These are phyloP conservation scores for Barnettozyma californica DNA, from an alignment of 805 yeast genomes.

Conservation along the genomic window DNA sequence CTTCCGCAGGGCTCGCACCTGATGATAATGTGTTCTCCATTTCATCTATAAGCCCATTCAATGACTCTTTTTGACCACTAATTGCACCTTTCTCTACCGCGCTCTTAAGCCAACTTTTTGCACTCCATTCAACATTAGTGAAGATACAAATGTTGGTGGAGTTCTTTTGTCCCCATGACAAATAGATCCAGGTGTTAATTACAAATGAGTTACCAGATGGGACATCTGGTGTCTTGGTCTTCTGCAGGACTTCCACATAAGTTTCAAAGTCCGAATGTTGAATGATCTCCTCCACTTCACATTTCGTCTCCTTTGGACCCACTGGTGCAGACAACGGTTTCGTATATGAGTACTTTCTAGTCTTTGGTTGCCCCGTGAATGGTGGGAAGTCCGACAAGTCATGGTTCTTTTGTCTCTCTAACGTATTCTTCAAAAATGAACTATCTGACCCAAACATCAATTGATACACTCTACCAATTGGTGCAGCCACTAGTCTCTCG, in stretches of 20 bases:
- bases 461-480: slow-evolving; percentile 55
- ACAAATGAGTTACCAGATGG: slow-evolving; percentile 70
- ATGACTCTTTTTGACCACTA: slow-evolving; percentile 63
- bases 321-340: slow-evolving; percentile 65
- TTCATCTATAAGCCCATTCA: slow-evolving; percentile 41
- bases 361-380: slow-evolving; percentile 29
- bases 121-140: slow-evolving; percentile 63
- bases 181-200: slow-evolving; percentile 50
- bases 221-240: slow-evolving; percentile 73
- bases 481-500: slow-evolving; percentile 53
- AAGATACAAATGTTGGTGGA: slow-evolving; percentile 47
- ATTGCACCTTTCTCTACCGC: slow-evolving; percentile 72
- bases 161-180: slow-evolving; percentile 61
- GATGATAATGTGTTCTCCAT: background rate
- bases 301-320: slow-evolving; percentile 73
- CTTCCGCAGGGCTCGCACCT: slow-evolving; percentile 12
- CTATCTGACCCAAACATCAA: slow-evolving; percentile 61
- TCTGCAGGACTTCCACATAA: slow-evolving; percentile 45
- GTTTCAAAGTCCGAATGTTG: slow-evolving; percentile 46
- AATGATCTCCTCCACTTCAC: slow-evolving; percentile 56
- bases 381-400: slow-evolving; percentile 47
- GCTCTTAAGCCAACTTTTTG: slow-evolving; percentile 72
- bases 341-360: slow-evolving; percentile 49
- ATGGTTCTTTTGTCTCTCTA: slow-evolving; percentile 59
- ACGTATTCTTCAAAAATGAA: slow-evolving; percentile 36